Percentiles rank a stretch among this genome's conserved stretches.
These are phyloP conservation scores for Lumnitzera littorea DNA, from an alignment of 345 rosid genomes.

Conservation along the genomic window DNA sequence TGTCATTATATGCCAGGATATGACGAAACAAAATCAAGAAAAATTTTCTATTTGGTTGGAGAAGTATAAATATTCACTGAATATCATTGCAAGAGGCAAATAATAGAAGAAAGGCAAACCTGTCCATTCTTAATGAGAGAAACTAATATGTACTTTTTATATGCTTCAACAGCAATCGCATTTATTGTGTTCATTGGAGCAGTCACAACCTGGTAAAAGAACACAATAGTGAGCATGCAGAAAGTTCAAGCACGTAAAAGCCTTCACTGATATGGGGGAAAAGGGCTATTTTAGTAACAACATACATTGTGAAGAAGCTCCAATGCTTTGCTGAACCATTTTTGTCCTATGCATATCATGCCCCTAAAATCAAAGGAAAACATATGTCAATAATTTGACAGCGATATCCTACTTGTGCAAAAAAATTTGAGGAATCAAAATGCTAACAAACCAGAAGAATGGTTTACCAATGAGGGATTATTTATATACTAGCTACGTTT, in stretches of 20 bases:
- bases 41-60: too few species aligned
- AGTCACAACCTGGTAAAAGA: slow-evolving; percentile 64
- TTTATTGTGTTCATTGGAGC: slow-evolving; percentile 76
- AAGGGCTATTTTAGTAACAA: slow-evolving; percentile 4
- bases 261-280: slow-evolving; percentile 5
- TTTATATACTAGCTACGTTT: too few species aligned
- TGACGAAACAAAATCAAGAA: too few species aligned
- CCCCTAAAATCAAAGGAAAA: slow-evolving; percentile 51
- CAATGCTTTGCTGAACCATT: slow-evolving; percentile 71
- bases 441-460: too few species aligned
- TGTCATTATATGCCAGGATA: too few species aligned
- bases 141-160: slow-evolving; percentile 80
- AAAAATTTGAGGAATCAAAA: too few species aligned
- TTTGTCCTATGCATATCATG: slow-evolving; percentile 87
- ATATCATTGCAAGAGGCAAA: slow-evolving; percentile 1
- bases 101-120: slow-evolving; percentile 26
- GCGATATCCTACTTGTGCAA: too few species aligned
- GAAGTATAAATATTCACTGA: neutral
- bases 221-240: slow-evolving; percentile 5
- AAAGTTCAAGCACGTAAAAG: slow-evolving; percentile 4
- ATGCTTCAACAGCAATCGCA: slow-evolving; percentile 89
- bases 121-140: slow-evolving; percentile 83
- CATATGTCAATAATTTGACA: neutral
- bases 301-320: slow-evolving; percentile 86
- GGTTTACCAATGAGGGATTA: too few species aligned